phyloP scores from a whole-genome alignment of 306 rosid species.

The Canavalia gladiata region DNA sequence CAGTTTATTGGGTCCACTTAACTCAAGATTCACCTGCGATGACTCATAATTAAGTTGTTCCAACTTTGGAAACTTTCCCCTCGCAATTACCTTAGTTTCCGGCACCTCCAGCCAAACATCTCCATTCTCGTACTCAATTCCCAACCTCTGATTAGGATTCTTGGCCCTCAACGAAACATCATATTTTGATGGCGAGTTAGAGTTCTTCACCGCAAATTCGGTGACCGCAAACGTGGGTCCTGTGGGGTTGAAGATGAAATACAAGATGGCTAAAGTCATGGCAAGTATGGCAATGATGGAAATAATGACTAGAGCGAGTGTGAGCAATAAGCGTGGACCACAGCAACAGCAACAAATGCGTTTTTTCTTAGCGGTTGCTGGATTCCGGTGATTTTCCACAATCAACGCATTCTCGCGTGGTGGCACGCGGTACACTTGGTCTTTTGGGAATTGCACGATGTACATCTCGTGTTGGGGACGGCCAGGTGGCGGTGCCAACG shows the following conservation, averaged over 20 bases:
- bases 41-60: conserved; percentile 14
- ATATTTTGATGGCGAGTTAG: conserved; percentile 10
- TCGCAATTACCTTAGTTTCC: conserved; percentile 17
- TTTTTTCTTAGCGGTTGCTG: neutral
- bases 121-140: conserved; percentile 16
- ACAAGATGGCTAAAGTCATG: conserved; percentile 30
- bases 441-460: conserved; percentile 73
- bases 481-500: neutral
- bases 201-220: neutral
- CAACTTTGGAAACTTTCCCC: conserved; percentile 52
- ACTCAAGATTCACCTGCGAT: conserved; percentile 9
- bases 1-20: conserved; percentile 18
- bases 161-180: conserved; percentile 47
- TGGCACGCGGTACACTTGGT: conserved; percentile 71
- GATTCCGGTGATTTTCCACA: conserved; percentile 48
- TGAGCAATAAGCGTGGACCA: neutral
- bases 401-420: conserved; percentile 64
- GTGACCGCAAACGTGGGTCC: conserved; percentile 53
- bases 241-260: conserved; percentile 47
- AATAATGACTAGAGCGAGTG: neutral
- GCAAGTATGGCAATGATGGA: conserved; percentile 35
- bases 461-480: conserved; percentile 44
- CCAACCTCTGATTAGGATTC: conserved; percentile 50
- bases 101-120: conserved; percentile 4
- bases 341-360: neutral